Percentiles rank a stretch among this genome's conserved stretches.
These are phyloP conservation scores for Phytophthora pluvialis DNA, from an alignment of 352 stramenopile species.

Conservation along the genomic window DNA sequence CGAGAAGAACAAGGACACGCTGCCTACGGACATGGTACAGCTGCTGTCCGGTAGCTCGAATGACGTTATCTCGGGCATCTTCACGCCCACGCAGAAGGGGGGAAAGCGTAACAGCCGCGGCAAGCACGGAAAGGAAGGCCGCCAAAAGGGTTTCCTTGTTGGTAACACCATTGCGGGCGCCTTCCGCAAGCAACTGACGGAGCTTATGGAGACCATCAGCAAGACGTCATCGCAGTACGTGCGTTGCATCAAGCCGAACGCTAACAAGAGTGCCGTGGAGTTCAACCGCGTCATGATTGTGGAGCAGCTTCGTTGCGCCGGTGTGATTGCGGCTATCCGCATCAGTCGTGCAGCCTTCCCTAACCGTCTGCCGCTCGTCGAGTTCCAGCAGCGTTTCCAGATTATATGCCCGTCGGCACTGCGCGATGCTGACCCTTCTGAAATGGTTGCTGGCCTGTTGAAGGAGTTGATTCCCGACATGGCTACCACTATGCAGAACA, in stretches of 20 bases:
- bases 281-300: slow-evolving; percentile 91
- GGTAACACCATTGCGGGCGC: slow-evolving; percentile 82
- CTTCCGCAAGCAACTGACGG: slow-evolving; percentile 88
- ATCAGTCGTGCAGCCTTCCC: slow-evolving; percentile 90
- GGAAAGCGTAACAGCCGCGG: slow-evolving; percentile 45
- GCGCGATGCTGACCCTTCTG: slow-evolving; percentile 52
- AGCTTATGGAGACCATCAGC: slow-evolving; percentile 90
- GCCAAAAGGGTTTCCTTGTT: slow-evolving; percentile 81
- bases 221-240: slow-evolving; percentile 91
- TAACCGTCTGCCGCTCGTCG: slow-evolving; percentile 91
- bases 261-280: slow-evolving; percentile 81
- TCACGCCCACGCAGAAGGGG: slow-evolving; percentile 43
- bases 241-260: slow-evolving; percentile 93
- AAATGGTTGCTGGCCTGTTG: slow-evolving; percentile 81
- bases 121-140: slow-evolving; percentile 55
- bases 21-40: slow-evolving; percentile 82
- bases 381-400: slow-evolving; percentile 85
- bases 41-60: slow-evolving; percentile 69
- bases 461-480: slow-evolving; percentile 75
- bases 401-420: slow-evolving; percentile 82
- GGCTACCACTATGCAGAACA: slow-evolving; percentile 72
- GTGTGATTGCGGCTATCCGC: slow-evolving; percentile 90
- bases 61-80: slow-evolving; percentile 73
- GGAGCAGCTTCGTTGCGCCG: slow-evolving; percentile 89
- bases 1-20: slow-evolving; percentile 90